Conservation (phyloP, 2,329 filamentous ascomycete genomes). For the Talaromyces sp. region DNA sequence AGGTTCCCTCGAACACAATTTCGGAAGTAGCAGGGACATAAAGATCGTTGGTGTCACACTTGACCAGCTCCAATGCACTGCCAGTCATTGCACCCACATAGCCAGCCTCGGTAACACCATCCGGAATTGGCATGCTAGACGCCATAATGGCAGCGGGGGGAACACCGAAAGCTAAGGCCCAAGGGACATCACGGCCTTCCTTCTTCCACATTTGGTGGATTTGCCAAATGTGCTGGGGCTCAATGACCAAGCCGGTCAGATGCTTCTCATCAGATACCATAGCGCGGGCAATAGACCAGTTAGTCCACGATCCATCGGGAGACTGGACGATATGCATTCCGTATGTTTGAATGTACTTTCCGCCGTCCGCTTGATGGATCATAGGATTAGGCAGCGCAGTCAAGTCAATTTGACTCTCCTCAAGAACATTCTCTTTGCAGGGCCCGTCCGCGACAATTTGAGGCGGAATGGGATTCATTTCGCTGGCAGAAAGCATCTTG, state of each 20-base stretch:
- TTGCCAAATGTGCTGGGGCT: slow-evolving; percentile 51
- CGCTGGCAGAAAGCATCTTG: slow-evolving; percentile 45
- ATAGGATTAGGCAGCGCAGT: slow-evolving; percentile 45
- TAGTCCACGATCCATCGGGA: slow-evolving; percentile 52
- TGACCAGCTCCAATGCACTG: slow-evolving; percentile 50
- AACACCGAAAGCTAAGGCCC: slow-evolving; percentile 53
- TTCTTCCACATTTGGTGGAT: slow-evolving; percentile 54
- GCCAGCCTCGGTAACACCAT: slow-evolving; percentile 52
- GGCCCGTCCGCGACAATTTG: slow-evolving; percentile 40
- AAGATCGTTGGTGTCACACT: slow-evolving; percentile 56
- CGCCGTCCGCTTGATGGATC: slow-evolving; percentile 52
- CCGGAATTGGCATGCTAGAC: slow-evolving; percentile 52
- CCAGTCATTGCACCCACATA: slow-evolving; percentile 55
- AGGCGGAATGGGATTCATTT: slow-evolving; percentile 34
- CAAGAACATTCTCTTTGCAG: slow-evolving; percentile 48
- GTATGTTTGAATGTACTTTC: slow-evolving; percentile 55
- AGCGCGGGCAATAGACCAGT: slow-evolving; percentile 43
- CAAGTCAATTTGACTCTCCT: slow-evolving; percentile 48
- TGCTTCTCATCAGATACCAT: slow-evolving; percentile 52
- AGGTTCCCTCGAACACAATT: slow-evolving; percentile 55
- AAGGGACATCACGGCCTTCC: slow-evolving; percentile 50
- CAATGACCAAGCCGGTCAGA: slow-evolving; percentile 46
- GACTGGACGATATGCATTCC: slow-evolving; percentile 54
- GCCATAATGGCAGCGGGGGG: slow-evolving; percentile 56
- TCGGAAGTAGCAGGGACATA: slow-evolving; percentile 54